phyloP scores from a whole-genome alignment of 768 basidiomycete species.

The Gloeophyllum trabeum region DNA sequence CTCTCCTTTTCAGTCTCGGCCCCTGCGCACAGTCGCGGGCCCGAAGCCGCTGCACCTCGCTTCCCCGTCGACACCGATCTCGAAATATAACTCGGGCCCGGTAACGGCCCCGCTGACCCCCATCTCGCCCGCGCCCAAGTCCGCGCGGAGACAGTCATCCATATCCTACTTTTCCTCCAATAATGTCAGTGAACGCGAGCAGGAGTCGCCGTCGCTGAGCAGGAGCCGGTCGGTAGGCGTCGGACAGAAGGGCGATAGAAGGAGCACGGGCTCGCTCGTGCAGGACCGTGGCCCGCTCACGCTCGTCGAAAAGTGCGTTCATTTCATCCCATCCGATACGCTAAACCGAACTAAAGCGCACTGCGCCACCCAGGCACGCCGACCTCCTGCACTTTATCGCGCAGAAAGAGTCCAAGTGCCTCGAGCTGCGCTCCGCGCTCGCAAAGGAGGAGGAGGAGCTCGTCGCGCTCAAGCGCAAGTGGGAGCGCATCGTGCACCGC shows the following conservation, averaged over 20 bases:
- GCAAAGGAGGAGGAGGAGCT: slow-evolving; percentile 64
- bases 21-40: no score
- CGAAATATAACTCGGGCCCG: no score
- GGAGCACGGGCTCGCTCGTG: slow-evolving; percentile 15
- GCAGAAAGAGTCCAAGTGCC: slow-evolving; percentile 76
- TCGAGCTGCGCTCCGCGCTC: slow-evolving; percentile 71
- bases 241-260: slow-evolving; percentile 14
- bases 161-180: slow-evolving; percentile 34
- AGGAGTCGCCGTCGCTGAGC: slow-evolving; percentile 6
- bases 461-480: slow-evolving; percentile 65
- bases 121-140: no score
- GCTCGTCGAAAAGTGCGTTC: slow-evolving; percentile 58
- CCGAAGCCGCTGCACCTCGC: no score
- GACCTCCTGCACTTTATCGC: slow-evolving; percentile 79
- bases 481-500: slow-evolving; percentile 69
- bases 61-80: no score
- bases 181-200: background rate
- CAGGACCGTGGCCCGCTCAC: slow-evolving; percentile 40
- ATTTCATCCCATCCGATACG: background rate
- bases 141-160: slow-evolving; percentile 35
- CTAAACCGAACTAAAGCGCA: background rate
- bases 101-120: no score
- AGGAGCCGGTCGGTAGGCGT: slow-evolving; percentile 14
- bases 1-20: no score
- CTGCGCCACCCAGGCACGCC: slow-evolving; percentile 41